Percentiles rank a stretch among this genome's conserved stretches.
phyloP scores from a whole-genome alignment of 169 alveolate species.

The Plasmodium reichenowi region DNA sequence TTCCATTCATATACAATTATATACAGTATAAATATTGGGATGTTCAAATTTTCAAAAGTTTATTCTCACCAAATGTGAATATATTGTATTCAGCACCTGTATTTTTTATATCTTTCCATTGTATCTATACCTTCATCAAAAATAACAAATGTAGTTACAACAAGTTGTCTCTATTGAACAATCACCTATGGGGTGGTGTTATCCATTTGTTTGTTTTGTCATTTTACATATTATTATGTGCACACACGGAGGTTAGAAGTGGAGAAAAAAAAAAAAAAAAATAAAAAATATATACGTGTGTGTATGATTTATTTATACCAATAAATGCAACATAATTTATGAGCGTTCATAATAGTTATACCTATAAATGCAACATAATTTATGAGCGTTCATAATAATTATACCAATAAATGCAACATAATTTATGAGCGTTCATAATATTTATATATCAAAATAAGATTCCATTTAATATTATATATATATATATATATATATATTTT shows the following conservation, averaged over 20 bases:
- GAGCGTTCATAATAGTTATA: too few species aligned
- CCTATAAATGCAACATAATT: too few species aligned
- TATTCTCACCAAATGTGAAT: constrained; percentile 40
- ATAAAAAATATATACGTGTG: background rate
- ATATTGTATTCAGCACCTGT: constrained; percentile 65
- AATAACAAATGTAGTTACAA: background rate
- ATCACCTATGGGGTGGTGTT: constrained; percentile 20
- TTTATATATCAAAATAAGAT: too few species aligned
- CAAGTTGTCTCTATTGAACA: background rate
- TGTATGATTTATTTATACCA: too few species aligned
- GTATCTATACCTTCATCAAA: constrained; percentile 23
- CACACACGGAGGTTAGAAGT: constrained; percentile 66
- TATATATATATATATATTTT: constrained; percentile 1
- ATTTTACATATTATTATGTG: constrained; percentile 43
- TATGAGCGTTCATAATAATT: too few species aligned
- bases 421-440: too few species aligned
- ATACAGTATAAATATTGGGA: constrained; percentile 85
- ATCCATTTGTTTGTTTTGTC: constrained; percentile 37
- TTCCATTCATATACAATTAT: constrained; percentile 78
- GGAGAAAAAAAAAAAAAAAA: background rate
- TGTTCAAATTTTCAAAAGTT: constrained; percentile 78
- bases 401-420: too few species aligned
- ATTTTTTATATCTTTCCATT: constrained; percentile 46
- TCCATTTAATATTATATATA: background rate
- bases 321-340: too few species aligned